Evolutionary conservation across 148 eudicot genomes (phyloP), one percentile per base, ranked within the genome.

Genomic region (Rhododendron mucronatum): DNA sequence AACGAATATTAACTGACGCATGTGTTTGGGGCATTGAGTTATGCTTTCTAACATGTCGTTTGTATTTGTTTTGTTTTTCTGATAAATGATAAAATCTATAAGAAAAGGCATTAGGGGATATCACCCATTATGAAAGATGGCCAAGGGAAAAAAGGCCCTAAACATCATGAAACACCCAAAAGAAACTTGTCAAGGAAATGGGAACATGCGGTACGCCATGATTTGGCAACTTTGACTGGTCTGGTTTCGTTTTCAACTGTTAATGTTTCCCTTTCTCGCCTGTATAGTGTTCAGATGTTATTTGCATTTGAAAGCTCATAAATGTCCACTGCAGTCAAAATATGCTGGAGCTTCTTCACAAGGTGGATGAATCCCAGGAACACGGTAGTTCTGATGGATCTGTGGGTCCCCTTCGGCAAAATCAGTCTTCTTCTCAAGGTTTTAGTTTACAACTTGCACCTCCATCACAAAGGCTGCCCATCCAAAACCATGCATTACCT

Each of bases 361-460:
- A 96, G 94, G 95, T 93, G 86, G 98, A 96, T 87, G 95, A 92
- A 86, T 91, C 96, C 75, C 88, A 89, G 87, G 94, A 95, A 63
- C 90, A 82, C 82, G 83, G 88, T 82, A 86, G 85, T 59, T 85
- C 89, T 73, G 93, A 84, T 85, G 92, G 93, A 82, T 89, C 89
- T 88, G 90, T 61, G 87, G 90, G 91, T 84, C 86, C 78, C 78
- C 87, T 88, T 83, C 89, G 89, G 88, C 92, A 87, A 84, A 88
- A 86, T 81, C 95, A 91, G 71, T 90, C 95, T 78, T 90, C 94
- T 78, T 90, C 97, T 80, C 96, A 92, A 87, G 95, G 96, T 83
- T 95, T 93, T 88, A 93, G 95, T 83, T 90, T 96, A 88, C 97
- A 96, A 88, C 93, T 96, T 83, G 98, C 96, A 13, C 98, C 98